Evolutionary conservation across 108 stramenopile genomes (phyloP), one percentile per base, ranked within the genome.

Genomic region (Conticribra guillardii): DNA sequence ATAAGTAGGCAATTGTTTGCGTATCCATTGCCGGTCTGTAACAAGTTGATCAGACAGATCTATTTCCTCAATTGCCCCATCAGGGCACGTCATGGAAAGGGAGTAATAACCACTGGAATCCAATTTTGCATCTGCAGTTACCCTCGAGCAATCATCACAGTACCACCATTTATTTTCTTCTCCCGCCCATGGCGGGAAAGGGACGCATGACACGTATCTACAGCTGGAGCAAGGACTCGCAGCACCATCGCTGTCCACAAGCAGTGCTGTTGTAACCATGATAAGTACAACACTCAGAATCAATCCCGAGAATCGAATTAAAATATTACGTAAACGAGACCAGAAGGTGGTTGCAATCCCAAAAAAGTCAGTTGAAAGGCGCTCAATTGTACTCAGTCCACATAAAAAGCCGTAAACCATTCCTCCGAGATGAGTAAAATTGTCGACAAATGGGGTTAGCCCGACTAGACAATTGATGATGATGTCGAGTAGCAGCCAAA

Each of bases 391-490:
- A 26, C 87, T 85, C 5, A 87, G 74, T 11, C 93, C 93, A 56
- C 89, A 90, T 22, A 82, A 67, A 49, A 95, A 83, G 0, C 96
- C 96, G 69, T 89, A 93, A 1, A 89, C 46, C 69, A 96, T 82
- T 19, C 95, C 95, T 26, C 96, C 96, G 31, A 96, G 54, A 64
- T 87, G 82, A 21, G 87, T 87, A 73, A 92, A 97, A 73, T 97
- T 97, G 76, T 97, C 96, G 17, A 96, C 84, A 81, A 87, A 92
- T 9, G 92, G 95, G 16, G 92, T 90, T 0, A 93, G 82, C 21
- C 95, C 95, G 28, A 96, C 67, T 2, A 92, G 50, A 31, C 84
- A 78, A 73, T 97, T 97, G 71, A 95, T 49, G 7, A 91, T 53
- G 54, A 95, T 91, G 64, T 94, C 94, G 22, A 90, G 59, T 18